Base-by-base conservation (phyloP, 345 rosid species). In the Populus euphratica region DNA sequence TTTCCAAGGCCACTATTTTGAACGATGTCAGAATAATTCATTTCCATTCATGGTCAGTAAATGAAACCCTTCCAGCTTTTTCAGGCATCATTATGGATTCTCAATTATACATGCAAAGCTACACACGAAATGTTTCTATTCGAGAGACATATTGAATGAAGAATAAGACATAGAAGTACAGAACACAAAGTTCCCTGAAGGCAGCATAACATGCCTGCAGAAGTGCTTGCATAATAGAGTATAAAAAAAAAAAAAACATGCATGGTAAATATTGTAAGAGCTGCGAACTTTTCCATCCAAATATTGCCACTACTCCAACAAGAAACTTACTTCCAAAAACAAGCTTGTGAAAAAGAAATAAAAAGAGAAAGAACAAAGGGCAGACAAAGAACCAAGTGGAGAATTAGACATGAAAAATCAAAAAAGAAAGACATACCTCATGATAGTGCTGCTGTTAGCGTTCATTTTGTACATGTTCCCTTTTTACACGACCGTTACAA, bases 401-500 rank as follows among this genome's bases (percentile, higher is more conserved):
- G 39, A 76, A 59, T 52, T 39, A 17, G 47, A 66, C 17, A 14
- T 25, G 38, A 50, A 27, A 5, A 27, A 44, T 4, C 31, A 27
- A 76, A 63, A 33, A 65, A 69, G 54, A 18, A 64, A 38, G 21
- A 38, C 80, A 65, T 79, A 86, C 89, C 89, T 71, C 4, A 10
- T n/a, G 23, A 56, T 56, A 80, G 23, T 41, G 54, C 81, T 23
- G 76, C 77, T 69, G 84, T 80, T 77, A 74, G 64, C 39, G 43
- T 50, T 76, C 81, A 81, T 78, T 44, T 68, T 86, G 85, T 78
- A 86, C 87, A 86, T 73, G 76, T 59, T 81, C 64, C 77, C 67
- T 73, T 67, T 66, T 75, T 38, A 59, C 61, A 70, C 39, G 33
- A 75, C 23, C 70, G 70, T 65, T 52, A 36, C 38, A 67, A 52